A percentile compares a stretch with the other conserved stretches of the same genome.
phyloP scores from a whole-genome alignment of 345 rosid genomes.

The Eucalyptus dawsonii region DNA sequence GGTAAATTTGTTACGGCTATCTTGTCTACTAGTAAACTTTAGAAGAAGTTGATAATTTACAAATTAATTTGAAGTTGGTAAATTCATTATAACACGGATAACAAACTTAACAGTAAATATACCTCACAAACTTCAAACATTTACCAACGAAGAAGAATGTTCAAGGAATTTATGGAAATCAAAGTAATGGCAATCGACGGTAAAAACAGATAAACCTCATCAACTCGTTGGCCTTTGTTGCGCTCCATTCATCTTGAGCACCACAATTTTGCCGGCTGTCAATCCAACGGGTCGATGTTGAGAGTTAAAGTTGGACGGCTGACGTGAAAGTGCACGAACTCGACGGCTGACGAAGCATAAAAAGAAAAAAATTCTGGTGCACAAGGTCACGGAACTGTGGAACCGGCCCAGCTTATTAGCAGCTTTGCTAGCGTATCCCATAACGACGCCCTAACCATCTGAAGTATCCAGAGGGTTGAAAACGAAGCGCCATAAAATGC shows the following conservation, averaged over 20 bases:
- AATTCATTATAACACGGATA: neutral
- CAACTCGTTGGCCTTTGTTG: neutral
- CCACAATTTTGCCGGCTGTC: neutral
- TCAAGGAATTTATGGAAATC: neutral
- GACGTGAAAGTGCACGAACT: neutral
- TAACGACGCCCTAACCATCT: rapidly evolving
- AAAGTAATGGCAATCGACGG: neutral
- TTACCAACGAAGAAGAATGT: neutral
- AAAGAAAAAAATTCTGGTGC: neutral
- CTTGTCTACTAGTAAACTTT: neutral
- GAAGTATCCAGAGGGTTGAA: rapidly evolving
- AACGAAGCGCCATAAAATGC: rapidly evolving
- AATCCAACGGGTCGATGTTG: neutral
- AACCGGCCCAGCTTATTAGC: neutral
- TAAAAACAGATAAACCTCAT: neutral
- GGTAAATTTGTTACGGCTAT: rapidly evolving
- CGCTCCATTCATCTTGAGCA: neutral
- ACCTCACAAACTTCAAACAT: neutral
- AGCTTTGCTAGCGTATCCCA: neutral
- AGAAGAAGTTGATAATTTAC: neutral
- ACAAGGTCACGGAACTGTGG: neutral
- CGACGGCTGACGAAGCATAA: neutral
- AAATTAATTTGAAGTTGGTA: neutral
- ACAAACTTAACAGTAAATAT: neutral
- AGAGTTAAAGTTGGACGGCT: neutral